Percentiles rank a stretch among this genome's conserved stretches.
Evolutionary conservation across 495 filamentous ascomycete species (phyloP).

Genomic region (Hypomontagnella monticulosa): DNA sequence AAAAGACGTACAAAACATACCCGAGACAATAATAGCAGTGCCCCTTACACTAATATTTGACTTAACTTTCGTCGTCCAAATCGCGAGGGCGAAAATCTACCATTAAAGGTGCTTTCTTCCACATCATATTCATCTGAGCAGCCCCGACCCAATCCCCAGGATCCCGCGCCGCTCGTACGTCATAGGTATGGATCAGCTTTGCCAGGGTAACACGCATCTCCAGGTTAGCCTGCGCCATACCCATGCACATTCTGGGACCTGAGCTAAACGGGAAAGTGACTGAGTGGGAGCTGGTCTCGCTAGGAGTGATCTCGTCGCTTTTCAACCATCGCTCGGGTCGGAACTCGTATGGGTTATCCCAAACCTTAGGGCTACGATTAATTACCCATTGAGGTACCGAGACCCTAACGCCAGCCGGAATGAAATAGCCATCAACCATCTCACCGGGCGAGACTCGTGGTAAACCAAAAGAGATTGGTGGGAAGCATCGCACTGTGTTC

Average conservation of each 20-base stretch:
- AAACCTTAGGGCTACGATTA: constrained; percentile 45
- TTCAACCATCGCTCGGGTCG: constrained; percentile 48
- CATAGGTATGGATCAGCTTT: constrained; percentile 49
- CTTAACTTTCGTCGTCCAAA: background rate
- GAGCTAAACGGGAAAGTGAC: constrained; percentile 43
- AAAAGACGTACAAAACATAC: no score
- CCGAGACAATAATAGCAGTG: background rate
- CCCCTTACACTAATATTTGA: background rate
- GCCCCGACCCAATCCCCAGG: constrained; percentile 47
- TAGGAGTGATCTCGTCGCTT: constrained; percentile 23
- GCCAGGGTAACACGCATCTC: constrained; percentile 51
- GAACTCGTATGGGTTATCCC: constrained; percentile 44
- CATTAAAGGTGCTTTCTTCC: constrained; percentile 49
- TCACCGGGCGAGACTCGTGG: constrained; percentile 47
- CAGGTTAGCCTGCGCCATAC: constrained; percentile 48
- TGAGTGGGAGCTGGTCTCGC: constrained; percentile 32
- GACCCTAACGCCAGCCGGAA: constrained; percentile 47
- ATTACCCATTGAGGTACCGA: constrained; percentile 50
- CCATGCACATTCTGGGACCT: constrained; percentile 44
- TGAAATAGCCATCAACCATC: constrained; percentile 45
- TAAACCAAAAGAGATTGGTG: constrained; percentile 45
- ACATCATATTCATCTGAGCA: constrained; percentile 47
- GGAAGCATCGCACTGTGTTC: constrained; percentile 47
- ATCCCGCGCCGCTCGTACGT: constrained; percentile 46
- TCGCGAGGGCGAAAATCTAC: constrained; percentile 33